These are phyloP conservation scores for Talaromyces proteolyticus DNA, from an alignment of 495 filamentous ascomycete genomes.

Conservation along the genomic window DNA sequence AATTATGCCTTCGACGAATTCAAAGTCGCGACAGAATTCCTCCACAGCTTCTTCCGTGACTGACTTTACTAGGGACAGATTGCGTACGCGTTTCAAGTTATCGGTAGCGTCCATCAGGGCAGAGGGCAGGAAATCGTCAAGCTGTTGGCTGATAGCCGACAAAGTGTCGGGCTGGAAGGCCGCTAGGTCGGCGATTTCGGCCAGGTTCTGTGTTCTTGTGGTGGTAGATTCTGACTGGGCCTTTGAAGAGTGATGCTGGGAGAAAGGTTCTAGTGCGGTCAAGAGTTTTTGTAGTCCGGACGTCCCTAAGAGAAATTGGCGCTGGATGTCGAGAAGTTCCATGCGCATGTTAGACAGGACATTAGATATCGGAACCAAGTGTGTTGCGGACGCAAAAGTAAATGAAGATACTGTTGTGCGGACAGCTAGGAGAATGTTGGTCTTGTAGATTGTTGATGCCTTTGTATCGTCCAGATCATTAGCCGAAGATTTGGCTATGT, in stretches of 20 bases:
- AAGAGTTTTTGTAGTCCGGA: constrained; percentile 73
- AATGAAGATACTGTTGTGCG: constrained; percentile 32
- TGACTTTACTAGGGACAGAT: constrained; percentile 58
- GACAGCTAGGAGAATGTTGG: constrained; percentile 70
- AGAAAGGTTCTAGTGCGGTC: constrained; percentile 48
- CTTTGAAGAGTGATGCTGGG: constrained; percentile 9
- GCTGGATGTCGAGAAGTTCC: constrained; percentile 39
- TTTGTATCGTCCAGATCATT: constrained; percentile 50
- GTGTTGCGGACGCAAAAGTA: constrained; percentile 38
- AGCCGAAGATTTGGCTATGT: constrained; percentile 63
- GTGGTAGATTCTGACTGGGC: constrained; percentile 24
- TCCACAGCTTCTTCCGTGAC: constrained; percentile 82
- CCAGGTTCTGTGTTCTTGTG: constrained; percentile 35
- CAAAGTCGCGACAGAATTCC: constrained; percentile 85
- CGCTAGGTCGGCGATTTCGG: constrained; percentile 46
- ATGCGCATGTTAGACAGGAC: constrained; percentile 33
- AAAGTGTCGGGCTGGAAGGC: constrained; percentile 61
- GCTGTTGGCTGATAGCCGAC: constrained; percentile 59
- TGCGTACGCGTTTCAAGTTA: constrained; percentile 67
- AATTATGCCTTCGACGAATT: constrained; percentile 72
- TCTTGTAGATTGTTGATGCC: constrained; percentile 64
- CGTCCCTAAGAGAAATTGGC: constrained; percentile 58
- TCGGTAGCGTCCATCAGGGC: constrained; percentile 88
- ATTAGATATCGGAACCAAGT: constrained; percentile 24
- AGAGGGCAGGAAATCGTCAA: constrained; percentile 89